A percentile compares a stretch with the other conserved stretches of the same genome.
phyloP scores from a whole-genome alignment of 2,329 filamentous ascomycete species.

The Fusarium sp. region DNA sequence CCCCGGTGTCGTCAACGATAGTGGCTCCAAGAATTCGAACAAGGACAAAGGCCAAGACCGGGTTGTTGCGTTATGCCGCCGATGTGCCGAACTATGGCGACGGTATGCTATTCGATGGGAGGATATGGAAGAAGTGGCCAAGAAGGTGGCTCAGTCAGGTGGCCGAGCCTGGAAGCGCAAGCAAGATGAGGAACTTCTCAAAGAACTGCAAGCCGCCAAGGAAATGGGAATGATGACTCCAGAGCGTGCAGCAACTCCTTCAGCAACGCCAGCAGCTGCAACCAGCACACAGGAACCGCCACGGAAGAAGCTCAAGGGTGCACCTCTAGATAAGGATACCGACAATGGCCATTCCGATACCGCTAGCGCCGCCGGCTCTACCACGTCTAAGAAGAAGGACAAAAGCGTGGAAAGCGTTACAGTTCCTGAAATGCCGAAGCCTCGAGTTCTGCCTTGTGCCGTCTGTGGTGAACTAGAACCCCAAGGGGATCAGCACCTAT shows the following conservation, averaged over 20 bases:
- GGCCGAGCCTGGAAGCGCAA: constrained; percentile 87
- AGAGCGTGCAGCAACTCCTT: constrained; percentile 57
- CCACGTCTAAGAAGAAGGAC: constrained; percentile 69
- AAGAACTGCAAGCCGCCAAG: constrained; percentile 74
- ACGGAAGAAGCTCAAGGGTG: constrained; percentile 72
- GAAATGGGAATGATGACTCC: constrained; percentile 62
- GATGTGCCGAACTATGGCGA: constrained; percentile 93
- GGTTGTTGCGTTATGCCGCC: constrained; percentile 85
- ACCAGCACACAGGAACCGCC: constrained; percentile 62
- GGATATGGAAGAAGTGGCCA: constrained; percentile 88
- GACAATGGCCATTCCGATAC: constrained; percentile 61
- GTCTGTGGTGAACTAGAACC: constrained; percentile 83
- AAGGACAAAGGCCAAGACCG: constrained; percentile 83
- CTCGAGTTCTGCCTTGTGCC: constrained; percentile 83
- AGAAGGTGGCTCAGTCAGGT: constrained; percentile 83
- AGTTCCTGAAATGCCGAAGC: constrained; percentile 80
- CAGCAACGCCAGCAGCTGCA: constrained; percentile 32
- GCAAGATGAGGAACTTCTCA: constrained; percentile 89
- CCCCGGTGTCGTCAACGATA: constrained; percentile 75
- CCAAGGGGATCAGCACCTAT: constrained; percentile 75
- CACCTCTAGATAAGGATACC: constrained; percentile 61
- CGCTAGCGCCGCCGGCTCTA: constrained; percentile 53
- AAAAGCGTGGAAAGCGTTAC: constrained; percentile 66
- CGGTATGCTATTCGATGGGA: constrained; percentile 97
- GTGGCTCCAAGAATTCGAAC: constrained; percentile 64